phyloP scores from a whole-genome alignment of 2,329 filamentous ascomycete genomes.

The Coleophoma eucalyptorum region DNA sequence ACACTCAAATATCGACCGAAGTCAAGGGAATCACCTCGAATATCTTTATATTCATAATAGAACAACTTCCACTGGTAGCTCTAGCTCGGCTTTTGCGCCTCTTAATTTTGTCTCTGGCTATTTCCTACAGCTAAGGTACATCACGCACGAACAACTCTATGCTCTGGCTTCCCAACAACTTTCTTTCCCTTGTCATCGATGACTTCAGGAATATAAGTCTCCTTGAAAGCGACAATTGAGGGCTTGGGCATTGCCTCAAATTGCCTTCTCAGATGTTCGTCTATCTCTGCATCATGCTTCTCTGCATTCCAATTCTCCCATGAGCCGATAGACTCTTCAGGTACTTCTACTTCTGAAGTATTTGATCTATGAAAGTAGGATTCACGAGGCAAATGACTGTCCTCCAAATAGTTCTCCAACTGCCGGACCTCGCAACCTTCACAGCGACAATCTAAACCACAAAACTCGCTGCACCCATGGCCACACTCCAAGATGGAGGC shows the following conservation, averaged over 20 bases:
- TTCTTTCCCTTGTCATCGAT: not conserved
- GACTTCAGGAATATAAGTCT: constrained; percentile 3
- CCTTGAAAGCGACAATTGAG: not conserved
- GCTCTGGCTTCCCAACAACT: not conserved
- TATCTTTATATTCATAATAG: too few species aligned
- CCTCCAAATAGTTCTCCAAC: not conserved
- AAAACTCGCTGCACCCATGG: constrained; percentile 22
- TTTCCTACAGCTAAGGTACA: too few species aligned
- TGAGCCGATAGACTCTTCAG: not conserved
- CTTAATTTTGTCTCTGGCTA: too few species aligned
- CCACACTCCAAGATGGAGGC: constrained; percentile 17
- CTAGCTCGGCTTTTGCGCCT: too few species aligned
- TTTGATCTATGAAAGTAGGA: not conserved
- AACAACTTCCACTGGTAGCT: too few species aligned
- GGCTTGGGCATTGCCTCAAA: not conserved
- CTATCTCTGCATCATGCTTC: constrained; percentile 7
- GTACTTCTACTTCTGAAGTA: not conserved
- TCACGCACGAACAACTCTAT: not conserved
- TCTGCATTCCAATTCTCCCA: constrained; percentile 6
- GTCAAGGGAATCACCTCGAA: too few species aligned
- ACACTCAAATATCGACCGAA: too few species aligned
- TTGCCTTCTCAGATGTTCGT: not conserved
- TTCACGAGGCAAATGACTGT: too few species aligned
- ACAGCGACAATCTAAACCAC: constrained; percentile 20
- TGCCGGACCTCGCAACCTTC: constrained; percentile 2